A percentile compares a stretch with the other conserved stretches of the same genome.
Conservation (phyloP, 202 grass and related monocot genomes). For the Carex sylvatica region DNA sequence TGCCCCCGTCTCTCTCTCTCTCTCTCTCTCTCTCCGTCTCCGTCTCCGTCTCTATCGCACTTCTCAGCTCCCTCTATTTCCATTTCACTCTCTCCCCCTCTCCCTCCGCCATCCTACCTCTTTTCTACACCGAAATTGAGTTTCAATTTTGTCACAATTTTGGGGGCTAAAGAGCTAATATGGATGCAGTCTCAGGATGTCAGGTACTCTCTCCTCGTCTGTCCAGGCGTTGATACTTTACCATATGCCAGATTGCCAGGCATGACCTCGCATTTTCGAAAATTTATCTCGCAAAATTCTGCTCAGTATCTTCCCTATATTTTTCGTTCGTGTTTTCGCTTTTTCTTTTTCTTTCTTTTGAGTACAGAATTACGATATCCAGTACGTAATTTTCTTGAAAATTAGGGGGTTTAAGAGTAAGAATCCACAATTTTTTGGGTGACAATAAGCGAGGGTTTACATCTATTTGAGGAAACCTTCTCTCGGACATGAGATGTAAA, state of each 20-base stretch:
- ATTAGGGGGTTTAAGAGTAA: too few relatives aligned
- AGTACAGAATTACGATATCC: not conserved
- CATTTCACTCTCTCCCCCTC: not conserved
- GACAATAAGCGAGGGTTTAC: not conserved
- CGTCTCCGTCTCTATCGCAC: not conserved
- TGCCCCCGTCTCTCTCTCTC: not conserved
- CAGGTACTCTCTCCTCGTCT: not conserved
- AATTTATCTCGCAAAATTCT: too few relatives aligned
- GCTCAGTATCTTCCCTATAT: not conserved
- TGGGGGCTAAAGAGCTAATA: not conserved
- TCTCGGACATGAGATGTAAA: not conserved
- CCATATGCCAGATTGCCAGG: too few relatives aligned
- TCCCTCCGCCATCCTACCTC: not conserved
- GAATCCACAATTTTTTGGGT: too few relatives aligned
- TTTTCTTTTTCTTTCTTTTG: not conserved
- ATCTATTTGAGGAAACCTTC: not conserved
- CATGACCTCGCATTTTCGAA: not conserved
- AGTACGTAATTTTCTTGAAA: not conserved
- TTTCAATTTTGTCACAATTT: not conserved
- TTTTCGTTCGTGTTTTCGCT: not conserved
- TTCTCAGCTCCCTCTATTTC: slow-evolving; percentile 1
- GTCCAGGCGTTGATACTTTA: not conserved
- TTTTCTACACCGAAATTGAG: not conserved
- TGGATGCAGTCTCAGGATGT: not conserved
- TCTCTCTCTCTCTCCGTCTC: not conserved